Base-by-base conservation (phyloP, 2,329 filamentous ascomycete species). In the Metarhizium album region DNA sequence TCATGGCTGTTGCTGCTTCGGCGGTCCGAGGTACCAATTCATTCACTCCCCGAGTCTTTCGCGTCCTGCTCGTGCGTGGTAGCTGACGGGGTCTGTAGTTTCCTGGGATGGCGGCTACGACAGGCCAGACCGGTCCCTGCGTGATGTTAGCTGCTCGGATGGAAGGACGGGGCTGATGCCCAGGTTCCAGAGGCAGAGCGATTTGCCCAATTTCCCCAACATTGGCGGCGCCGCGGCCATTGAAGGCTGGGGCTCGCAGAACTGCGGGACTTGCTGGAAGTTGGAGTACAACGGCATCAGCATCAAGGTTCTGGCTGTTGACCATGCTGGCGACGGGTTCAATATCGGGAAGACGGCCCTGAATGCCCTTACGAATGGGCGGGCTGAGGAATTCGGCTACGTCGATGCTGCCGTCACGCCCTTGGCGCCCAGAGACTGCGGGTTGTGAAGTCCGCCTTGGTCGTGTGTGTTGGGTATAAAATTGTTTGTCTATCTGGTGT, bases 101-200 rank as follows among this genome's bases (percentile, higher is more conserved):
- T 84, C 82, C 57, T 91, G 83, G 68, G 86, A 91, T 69, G 68
- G 70, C 23, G 80, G 76, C 62, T 93, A 87, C 70, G 86, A 90
- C 62, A 70, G 83, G 55, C 64, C 64, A 45, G 57, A 57, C 53
- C 76, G 80, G 52, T 73, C 78, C 43, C 64, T 90, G 50, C 72
- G 67, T 33, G 64, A 61, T 4, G 74, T 89, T 43, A 64, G 82
- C 54, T 89, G 84, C 76, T 84, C 80, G 24, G 80, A 87, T 61
- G 84, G 84, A 50, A 46, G 55, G 54, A 82, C 86, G 67, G 84
- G 84, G 52, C 74, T 89, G 53, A 77, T 78, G 56, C 75, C 72
- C 59, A 79, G 79, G 68, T 73, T 73, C 58, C 84, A 77, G 77
- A 80, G 68, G 1, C 77, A 81, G 65, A 73, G 72, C 47, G 59